These are phyloP conservation scores for Cordyceps sp. DNA, from an alignment of 2,329 filamentous ascomycete species.

Conservation along the genomic window DNA sequence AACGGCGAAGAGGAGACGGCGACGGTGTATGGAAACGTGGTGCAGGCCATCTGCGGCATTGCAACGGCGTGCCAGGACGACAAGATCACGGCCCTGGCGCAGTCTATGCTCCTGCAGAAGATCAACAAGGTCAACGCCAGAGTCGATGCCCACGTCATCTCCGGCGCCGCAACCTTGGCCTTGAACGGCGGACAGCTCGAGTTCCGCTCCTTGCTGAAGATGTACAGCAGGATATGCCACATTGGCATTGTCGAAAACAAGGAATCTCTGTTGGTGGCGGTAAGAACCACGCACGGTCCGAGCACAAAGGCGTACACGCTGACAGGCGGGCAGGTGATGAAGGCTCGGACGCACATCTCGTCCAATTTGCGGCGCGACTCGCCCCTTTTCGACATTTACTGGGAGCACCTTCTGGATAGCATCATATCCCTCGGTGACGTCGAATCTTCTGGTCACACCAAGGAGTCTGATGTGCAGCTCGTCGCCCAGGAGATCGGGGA, in stretches of 20 bases:
- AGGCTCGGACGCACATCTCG: conserved; percentile 67
- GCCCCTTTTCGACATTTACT: conserved; percentile 65
- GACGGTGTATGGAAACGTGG: conserved; percentile 67
- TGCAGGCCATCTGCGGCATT: conserved; percentile 89
- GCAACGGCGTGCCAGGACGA: conserved; percentile 67
- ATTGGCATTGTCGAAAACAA: conserved; percentile 58
- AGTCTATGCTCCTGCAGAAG: conserved; percentile 95
- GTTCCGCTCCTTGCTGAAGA: conserved; percentile 70
- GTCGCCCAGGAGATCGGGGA: conserved; percentile 78
- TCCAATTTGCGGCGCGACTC: conserved; percentile 50
- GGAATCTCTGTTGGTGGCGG: conserved; percentile 50
- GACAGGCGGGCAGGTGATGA: conserved; percentile 40
- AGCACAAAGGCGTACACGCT: neutral
- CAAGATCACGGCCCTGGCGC: conserved; percentile 82
- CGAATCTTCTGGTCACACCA: conserved; percentile 55
- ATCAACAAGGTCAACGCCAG: conserved; percentile 65
- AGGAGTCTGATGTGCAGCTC: conserved; percentile 63
- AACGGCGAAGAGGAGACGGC: conserved; percentile 65
- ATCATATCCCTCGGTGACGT: conserved; percentile 85
- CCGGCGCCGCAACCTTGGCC: conserved; percentile 63
- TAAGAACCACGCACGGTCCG: conserved; percentile 12
- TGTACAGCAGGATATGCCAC: conserved; percentile 61
- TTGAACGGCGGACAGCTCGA: conserved; percentile 64
- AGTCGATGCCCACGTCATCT: conserved; percentile 75
- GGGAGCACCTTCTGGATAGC: conserved; percentile 67